phyloP scores from a whole-genome alignment of 371 early-diverging fungal genomes.

The Vavraia culicis region DNA sequence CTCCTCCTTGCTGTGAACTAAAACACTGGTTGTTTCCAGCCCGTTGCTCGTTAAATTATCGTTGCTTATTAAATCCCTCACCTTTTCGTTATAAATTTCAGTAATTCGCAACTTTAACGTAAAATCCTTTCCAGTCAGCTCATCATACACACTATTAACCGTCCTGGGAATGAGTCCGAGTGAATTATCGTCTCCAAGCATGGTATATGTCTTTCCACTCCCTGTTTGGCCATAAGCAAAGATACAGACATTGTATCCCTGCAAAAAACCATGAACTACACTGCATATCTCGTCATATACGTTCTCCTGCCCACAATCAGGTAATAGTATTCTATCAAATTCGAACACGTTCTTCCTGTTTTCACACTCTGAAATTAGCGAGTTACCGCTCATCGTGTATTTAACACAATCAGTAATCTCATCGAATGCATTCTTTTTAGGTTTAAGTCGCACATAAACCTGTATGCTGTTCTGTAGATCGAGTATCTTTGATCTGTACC shows the following conservation, averaged over 20 bases:
- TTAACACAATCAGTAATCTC: no score
- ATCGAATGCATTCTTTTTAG: no score
- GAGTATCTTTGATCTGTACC: no score
- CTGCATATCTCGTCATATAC: slow-evolving; percentile 79
- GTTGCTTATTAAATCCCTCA: slow-evolving; percentile 59
- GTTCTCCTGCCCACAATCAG: slow-evolving; percentile 51
- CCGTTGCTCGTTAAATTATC: slow-evolving; percentile 29
- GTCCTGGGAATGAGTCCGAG: slow-evolving; percentile 75
- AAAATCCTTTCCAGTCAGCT: slow-evolving; percentile 63
- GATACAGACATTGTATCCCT: slow-evolving; percentile 88
- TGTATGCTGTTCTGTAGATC: no score
- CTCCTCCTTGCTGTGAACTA: slow-evolving; percentile 49
- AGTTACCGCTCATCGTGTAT: no score
- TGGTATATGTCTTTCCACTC: slow-evolving; percentile 68
- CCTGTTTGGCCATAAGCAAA: slow-evolving; percentile 99
- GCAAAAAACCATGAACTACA: slow-evolving; percentile 71
- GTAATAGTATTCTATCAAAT: slow-evolving; percentile 48
- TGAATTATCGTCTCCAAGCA: slow-evolving; percentile 50
- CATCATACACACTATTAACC: slow-evolving; percentile 58
- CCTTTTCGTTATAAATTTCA: slow-evolving; percentile 82
- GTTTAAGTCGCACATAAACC: no score
- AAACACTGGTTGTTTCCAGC: slow-evolving; percentile 49
- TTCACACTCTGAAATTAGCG: no score
- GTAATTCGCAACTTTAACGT: slow-evolving; percentile 59
- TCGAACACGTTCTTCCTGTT: slow-evolving; percentile 10